Base-by-base conservation (phyloP, 805 yeast species). In the Ogataea corticis region DNA sequence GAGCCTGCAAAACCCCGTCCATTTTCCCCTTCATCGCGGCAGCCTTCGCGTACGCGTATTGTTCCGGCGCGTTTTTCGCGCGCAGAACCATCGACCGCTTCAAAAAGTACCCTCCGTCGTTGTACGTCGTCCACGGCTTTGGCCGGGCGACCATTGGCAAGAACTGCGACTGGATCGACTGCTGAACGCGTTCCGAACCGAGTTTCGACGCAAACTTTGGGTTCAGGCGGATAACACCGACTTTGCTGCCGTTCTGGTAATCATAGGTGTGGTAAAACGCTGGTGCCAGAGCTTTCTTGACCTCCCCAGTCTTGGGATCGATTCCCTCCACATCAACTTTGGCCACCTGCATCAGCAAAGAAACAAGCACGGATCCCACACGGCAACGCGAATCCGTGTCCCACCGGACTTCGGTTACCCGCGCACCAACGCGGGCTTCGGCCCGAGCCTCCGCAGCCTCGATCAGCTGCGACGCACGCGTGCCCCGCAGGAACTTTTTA, bases 61-160 rank as follows among this genome's bases (percentile, higher is more conserved):
- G 97, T 65, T 94, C 99, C 1, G 94, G 88, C 1, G 95, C 80
- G 56, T 87, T 91, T 57, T 79, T 86, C 13, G 88, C 78, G 62
- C 98, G 77, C 55, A 94, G 79, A 32, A 94, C 69, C 3, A 75
- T 67, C 14, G 80, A 74, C 50, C 77, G 80, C 12, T 85, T 73
- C 58, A 81, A 83, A 47, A 78, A 71, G 58, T 88, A 91, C 0
- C 97, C 99, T 54, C 99, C 99, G 45, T 78, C 77, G 58, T 83
- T 82, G 77, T 83, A 83, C 10, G 80, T 69, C 0, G 81, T 76
- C 99, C 99, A 94, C 4, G 89, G 88, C 44, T 82, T 72, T n/a
- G 99, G 99, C 50, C 81, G 79, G 7, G 87, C 85, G 39, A 94
- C 72, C 99, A 94, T 94, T 7, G 99, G 99, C 42, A 94, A 72